A percentile compares a stretch with the other conserved stretches of the same genome.
Conservation (phyloP, 2,329 filamentous ascomycete species). For the Sodiomyces alkalinus region DNA sequence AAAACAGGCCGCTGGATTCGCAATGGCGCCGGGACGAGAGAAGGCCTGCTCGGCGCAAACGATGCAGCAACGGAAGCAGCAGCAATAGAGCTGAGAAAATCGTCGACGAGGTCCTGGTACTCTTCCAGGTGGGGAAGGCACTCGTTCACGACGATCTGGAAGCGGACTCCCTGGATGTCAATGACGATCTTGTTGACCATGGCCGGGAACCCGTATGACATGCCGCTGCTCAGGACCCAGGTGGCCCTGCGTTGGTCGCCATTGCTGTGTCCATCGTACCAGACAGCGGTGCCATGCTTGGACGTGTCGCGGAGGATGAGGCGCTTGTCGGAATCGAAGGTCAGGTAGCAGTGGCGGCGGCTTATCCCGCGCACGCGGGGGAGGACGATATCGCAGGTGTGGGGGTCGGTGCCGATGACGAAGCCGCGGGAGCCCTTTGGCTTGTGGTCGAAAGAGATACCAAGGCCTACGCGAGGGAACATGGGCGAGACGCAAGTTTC, state of each 20-base stretch:
- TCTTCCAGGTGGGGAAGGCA: slow-evolving; percentile 16
- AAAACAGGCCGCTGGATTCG: slow-evolving; percentile 14
- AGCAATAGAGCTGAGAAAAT: slow-evolving; percentile 12
- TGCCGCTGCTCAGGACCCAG: slow-evolving; percentile 20
- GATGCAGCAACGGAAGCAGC: not conserved
- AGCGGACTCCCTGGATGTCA: slow-evolving; percentile 23
- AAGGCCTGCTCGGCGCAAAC: not conserved
- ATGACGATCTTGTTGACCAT: slow-evolving; percentile 18
- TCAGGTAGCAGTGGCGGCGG: slow-evolving; percentile 20
- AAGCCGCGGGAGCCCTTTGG: slow-evolving; percentile 20
- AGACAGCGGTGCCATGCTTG: slow-evolving; percentile 21
- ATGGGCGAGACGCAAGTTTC: slow-evolving; percentile 4
- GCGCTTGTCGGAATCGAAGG: slow-evolving; percentile 21
- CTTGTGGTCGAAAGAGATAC: slow-evolving; percentile 18
- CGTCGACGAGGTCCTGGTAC: slow-evolving; percentile 18
- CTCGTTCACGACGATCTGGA: slow-evolving; percentile 23
- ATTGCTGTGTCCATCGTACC: slow-evolving; percentile 24
- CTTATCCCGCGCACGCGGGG: slow-evolving; percentile 18
- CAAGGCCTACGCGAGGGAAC: slow-evolving; percentile 13
- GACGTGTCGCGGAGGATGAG: slow-evolving; percentile 24
- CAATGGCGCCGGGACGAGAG: slow-evolving; percentile 1
- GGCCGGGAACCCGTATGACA: slow-evolving; percentile 17
- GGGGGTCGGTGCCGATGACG: slow-evolving; percentile 21
- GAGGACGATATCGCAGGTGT: slow-evolving; percentile 20
- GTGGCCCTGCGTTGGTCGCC: slow-evolving; percentile 20